phyloP scores from a whole-genome alignment of 257 asterid species.

The Vinca minor region DNA sequence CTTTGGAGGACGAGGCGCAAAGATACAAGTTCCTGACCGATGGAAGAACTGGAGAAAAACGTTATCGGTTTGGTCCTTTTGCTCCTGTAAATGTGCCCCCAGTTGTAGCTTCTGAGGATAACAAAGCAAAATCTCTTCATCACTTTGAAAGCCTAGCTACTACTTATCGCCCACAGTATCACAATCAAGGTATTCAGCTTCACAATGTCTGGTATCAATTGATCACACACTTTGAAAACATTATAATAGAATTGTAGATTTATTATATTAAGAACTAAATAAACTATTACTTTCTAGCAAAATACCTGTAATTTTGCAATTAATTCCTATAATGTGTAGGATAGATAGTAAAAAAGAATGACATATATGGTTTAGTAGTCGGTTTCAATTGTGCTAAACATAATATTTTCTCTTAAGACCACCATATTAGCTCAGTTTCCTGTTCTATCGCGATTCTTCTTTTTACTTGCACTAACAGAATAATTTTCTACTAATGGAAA shows the following conservation, averaged over 20 bases:
- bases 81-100: slow-evolving; percentile 62
- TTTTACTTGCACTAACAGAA: no score
- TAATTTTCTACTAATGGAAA: not conserved
- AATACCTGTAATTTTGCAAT: not conserved
- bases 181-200: slow-evolving; percentile 66
- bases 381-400: not conserved
- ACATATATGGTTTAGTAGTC: not conserved
- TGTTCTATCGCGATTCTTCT: not conserved
- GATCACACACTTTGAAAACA: not conserved
- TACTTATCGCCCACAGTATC: slow-evolving; percentile 74
- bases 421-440: not conserved
- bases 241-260: not conserved
- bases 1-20: slow-evolving; percentile 39
- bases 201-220: not conserved
- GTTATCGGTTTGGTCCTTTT: slow-evolving; percentile 87
- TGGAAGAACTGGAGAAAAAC: slow-evolving; percentile 27
- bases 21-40: slow-evolving; percentile 16
- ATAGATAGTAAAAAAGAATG: not conserved
- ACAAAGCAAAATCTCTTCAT: slow-evolving; percentile 30
- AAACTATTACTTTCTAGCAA: not conserved
- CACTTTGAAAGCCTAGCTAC: slow-evolving; percentile 74
- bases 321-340: not conserved
- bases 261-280: not conserved
- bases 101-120: slow-evolving; percentile 39
- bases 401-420: not conserved